phyloP scores from a whole-genome alignment of 345 rosid genomes.

The Cardamine resedifolia region DNA sequence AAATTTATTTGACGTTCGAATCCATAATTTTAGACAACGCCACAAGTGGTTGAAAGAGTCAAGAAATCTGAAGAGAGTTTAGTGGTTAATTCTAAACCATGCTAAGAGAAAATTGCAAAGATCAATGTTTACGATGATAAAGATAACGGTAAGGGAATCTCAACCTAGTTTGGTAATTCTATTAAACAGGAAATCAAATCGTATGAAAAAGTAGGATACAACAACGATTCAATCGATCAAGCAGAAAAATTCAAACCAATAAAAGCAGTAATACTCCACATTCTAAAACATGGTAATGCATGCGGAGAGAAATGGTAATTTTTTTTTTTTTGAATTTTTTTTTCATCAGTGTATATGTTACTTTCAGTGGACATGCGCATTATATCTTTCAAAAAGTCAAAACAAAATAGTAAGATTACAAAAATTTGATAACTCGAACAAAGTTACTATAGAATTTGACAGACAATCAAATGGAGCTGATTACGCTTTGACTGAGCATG shows the following conservation, averaged over 20 bases:
- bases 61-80: neutral
- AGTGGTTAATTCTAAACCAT: neutral
- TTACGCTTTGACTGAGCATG: conserved; percentile 19
- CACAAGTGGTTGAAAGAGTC: neutral
- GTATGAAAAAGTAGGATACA: too few relatives aligned
- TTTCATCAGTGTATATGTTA: neutral
- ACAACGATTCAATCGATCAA: neutral
- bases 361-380: neutral
- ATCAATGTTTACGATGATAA: neutral
- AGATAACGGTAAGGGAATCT: too few relatives aligned
- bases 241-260: neutral
- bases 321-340: too few relatives aligned
- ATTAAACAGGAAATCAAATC: too few relatives aligned
- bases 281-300: neutral
- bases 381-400: neutral
- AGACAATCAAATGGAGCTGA: conserved; percentile 23
- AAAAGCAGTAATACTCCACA: neutral
- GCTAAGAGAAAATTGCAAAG: neutral
- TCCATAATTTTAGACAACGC: neutral
- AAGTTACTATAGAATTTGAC: neutral
- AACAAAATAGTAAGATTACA: neutral
- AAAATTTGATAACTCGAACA: neutral
- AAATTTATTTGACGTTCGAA: neutral
- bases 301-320: neutral
- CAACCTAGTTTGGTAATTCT: too few relatives aligned